Evolutionary conservation across 768 basidiomycete species (phyloP).

Genomic region (Neoboletus brunneissimus): DNA sequence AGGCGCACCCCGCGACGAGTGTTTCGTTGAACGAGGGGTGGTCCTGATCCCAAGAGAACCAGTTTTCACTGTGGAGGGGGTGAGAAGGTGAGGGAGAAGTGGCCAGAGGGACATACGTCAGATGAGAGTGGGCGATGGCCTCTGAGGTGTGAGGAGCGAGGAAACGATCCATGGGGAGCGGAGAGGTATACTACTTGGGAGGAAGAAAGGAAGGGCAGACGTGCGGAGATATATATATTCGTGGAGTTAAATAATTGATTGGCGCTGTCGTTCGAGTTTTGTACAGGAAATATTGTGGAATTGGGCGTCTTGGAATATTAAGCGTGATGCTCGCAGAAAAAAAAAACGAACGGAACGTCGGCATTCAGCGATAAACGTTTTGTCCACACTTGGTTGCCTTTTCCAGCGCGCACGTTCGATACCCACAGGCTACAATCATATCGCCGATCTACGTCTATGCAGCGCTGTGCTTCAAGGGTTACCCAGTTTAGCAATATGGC

Average conservation of each 20-base stretch:
- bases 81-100: slow-evolving; percentile 11
- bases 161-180: slow-evolving; percentile 62
- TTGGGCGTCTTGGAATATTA: slow-evolving; percentile 1
- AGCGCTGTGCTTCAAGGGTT: neutral
- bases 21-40: slow-evolving; percentile 69
- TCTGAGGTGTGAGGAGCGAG: slow-evolving; percentile 73
- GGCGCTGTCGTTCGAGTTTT: slow-evolving; percentile 1
- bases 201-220: neutral
- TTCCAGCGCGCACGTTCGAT: slow-evolving; percentile 29
- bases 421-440: neutral
- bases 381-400: slow-evolving; percentile 14
- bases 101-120: slow-evolving; percentile 48
- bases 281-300: neutral
- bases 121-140: slow-evolving; percentile 63
- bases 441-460: neutral
- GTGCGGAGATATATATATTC: slow-evolving; percentile 8
- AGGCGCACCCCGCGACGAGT: slow-evolving; percentile 73
- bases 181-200: neutral
- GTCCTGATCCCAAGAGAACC: slow-evolving; percentile 66
- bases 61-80: slow-evolving; percentile 53
- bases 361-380: slow-evolving; percentile 19
- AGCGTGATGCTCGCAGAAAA: neutral
- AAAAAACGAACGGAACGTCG: neutral
- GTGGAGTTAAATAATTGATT: neutral
- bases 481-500: too few relatives aligned